phyloP scores from a whole-genome alignment of 2,329 filamentous ascomycete species.

The Endocalyx cinctus region DNA sequence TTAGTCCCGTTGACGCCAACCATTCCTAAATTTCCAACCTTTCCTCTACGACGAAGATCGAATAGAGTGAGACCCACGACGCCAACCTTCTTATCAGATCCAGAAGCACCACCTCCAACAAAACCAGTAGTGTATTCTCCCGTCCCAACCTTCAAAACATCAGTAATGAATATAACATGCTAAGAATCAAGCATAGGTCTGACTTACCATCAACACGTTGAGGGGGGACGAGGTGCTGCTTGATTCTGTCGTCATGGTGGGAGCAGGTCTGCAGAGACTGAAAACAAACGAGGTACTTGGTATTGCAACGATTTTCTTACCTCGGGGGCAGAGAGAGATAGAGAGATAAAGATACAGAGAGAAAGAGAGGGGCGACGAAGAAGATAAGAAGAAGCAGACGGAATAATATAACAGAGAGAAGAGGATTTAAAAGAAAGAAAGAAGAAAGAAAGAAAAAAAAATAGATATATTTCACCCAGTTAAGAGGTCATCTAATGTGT shows the following conservation, averaged over 20 bases:
- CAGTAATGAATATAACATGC: no score
- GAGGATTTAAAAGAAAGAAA: not conserved
- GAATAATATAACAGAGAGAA: no score
- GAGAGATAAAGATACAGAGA: not conserved
- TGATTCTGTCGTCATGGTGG: constrained; percentile 17
- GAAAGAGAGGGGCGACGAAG: not conserved
- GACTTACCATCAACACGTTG: constrained; percentile 64
- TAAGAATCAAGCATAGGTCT: no score
- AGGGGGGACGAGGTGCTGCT: constrained; percentile 39
- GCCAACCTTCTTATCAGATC: constrained; percentile 92
- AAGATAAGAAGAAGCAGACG: no score
- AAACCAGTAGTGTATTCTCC: constrained; percentile 97
- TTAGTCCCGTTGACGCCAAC: constrained; percentile 84
- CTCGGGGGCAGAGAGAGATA: not conserved
- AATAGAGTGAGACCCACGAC: constrained; percentile 89
- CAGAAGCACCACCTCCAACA: constrained; percentile 76
- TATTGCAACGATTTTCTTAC: not conserved
- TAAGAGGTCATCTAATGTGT: no score
- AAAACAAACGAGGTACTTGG: no score
- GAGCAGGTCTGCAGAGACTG: no score
- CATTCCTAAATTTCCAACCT: constrained; percentile 83
- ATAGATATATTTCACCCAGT: no score
- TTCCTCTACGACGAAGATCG: constrained; percentile 81
- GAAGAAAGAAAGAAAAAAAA: not conserved
- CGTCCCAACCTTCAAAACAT: constrained; percentile 75